A percentile compares a stretch with the other conserved stretches of the same genome.
These are phyloP conservation scores for Fusarium nisikadoi DNA, from an alignment of 2,329 filamentous ascomycete species.

Conservation along the genomic window DNA sequence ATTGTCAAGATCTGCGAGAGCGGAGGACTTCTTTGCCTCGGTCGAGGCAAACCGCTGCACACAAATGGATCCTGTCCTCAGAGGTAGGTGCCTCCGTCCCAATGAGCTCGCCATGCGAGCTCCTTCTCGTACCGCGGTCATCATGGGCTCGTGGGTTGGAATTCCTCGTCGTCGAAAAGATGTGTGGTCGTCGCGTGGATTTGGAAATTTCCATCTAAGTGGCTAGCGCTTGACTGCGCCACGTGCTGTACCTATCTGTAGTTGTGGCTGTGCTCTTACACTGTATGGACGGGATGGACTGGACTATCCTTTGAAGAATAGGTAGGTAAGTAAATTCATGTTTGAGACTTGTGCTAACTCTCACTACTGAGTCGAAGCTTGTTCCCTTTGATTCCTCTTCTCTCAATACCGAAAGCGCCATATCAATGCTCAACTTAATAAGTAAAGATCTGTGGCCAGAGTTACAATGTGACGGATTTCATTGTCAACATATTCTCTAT, in stretches of 20 bases:
- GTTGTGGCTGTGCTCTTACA: conserved; percentile 12
- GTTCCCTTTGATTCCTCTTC: background rate
- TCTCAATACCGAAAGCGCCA: no score
- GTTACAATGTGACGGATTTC: background rate
- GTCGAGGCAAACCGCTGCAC: conserved; percentile 60
- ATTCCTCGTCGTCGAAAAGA: conserved; percentile 37
- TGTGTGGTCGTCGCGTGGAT: conserved; percentile 38
- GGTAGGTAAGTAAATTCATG: background rate
- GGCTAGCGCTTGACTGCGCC: conserved; percentile 37
- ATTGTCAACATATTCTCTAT: background rate
- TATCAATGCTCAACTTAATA: background rate
- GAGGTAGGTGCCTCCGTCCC: conserved; percentile 44
- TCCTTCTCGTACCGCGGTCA: conserved; percentile 57
- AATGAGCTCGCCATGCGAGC: conserved; percentile 50
- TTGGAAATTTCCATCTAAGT: conserved; percentile 50
- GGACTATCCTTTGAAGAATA: background rate
- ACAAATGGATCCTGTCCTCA: conserved; percentile 41
- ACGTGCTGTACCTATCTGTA: conserved; percentile 11
- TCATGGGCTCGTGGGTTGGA: conserved; percentile 37
- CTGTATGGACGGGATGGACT: background rate
- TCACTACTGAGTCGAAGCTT: background rate
- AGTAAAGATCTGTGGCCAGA: background rate
- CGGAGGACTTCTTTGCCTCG: conserved; percentile 51
- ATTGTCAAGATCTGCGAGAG: conserved; percentile 61
- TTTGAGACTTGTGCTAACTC: background rate